These are phyloP conservation scores for Favolaschia claudopus DNA, from an alignment of 768 basidiomycete genomes.

Conservation along the genomic window DNA sequence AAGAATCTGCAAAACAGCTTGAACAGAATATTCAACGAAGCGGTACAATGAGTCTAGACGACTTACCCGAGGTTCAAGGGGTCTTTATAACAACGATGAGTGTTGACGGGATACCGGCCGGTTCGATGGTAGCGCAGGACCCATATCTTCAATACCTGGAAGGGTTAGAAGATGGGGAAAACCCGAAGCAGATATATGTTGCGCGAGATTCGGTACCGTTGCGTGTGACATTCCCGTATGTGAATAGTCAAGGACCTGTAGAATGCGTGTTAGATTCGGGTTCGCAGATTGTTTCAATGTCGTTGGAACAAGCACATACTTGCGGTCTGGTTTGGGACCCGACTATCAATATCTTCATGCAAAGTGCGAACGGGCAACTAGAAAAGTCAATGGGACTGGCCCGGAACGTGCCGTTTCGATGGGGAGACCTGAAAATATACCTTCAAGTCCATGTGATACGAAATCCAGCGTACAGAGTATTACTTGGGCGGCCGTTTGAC, in stretches of 20 bases:
- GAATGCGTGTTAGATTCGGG: slow-evolving; percentile 35
- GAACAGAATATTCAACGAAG: no score
- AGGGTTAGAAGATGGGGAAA: background rate
- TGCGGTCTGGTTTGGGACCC: slow-evolving; percentile 26
- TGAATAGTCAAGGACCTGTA: slow-evolving; percentile 24
- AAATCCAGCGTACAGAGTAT: slow-evolving; percentile 33
- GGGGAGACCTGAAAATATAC: slow-evolving; percentile 30
- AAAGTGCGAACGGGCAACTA: slow-evolving; percentile 32
- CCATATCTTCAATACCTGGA: slow-evolving; percentile 13
- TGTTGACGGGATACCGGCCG: background rate
- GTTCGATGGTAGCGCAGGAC: slow-evolving; percentile 5
- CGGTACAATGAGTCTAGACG: no score
- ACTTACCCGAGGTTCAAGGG: background rate
- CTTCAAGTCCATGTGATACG: slow-evolving; percentile 39
- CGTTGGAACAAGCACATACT: slow-evolving; percentile 13
- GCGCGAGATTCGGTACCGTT: slow-evolving; percentile 1
- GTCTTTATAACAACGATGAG: background rate
- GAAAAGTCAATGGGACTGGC: slow-evolving; percentile 35
- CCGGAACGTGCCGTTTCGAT: slow-evolving; percentile 32
- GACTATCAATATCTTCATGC: slow-evolving; percentile 30
- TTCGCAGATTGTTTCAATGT: slow-evolving; percentile 37
- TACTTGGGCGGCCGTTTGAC: slow-evolving; percentile 41
- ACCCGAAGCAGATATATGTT: slow-evolving; percentile 1
- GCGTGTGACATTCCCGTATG: background rate
- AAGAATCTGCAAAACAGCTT: background rate